These are phyloP conservation scores for Beauveria sp. DNA, from an alignment of 2,329 filamentous ascomycete species.

Conservation along the genomic window DNA sequence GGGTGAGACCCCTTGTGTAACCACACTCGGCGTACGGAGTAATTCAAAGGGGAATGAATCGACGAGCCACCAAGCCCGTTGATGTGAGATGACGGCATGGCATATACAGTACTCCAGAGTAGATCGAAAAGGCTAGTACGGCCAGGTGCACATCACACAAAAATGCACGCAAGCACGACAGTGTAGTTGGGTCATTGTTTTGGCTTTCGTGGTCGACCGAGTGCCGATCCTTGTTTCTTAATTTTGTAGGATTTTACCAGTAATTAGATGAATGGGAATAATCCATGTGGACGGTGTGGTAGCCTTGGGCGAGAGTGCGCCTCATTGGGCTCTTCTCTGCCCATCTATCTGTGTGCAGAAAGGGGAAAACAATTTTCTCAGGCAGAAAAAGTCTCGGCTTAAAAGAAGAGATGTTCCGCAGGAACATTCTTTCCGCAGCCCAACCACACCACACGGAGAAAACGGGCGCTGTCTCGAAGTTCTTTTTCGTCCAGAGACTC, in stretches of 20 bases:
- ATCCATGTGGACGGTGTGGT: too few species aligned
- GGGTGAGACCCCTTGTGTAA: not conserved
- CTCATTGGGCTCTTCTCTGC: not conserved
- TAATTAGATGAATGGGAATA: too few species aligned
- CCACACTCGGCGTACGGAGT: not conserved
- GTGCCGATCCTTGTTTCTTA: not conserved
- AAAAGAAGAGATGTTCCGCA: not conserved
- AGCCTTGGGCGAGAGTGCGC: not conserved
- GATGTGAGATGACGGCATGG: conserved; percentile 4
- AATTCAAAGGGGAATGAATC: not conserved
- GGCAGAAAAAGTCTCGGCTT: conserved; percentile 5
- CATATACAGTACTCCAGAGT: not conserved
- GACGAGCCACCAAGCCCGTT: not conserved
- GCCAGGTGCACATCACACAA: not conserved
- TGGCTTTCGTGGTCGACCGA: not conserved
- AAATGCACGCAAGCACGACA: not conserved
- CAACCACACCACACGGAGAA: not conserved
- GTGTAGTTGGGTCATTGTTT: not conserved
- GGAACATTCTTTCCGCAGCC: not conserved
- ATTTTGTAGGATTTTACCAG: too few species aligned
- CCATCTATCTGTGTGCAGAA: not conserved
- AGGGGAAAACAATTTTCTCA: not conserved
- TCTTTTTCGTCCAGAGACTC: not conserved
- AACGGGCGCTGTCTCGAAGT: not conserved
- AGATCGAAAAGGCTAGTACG: not conserved